These are phyloP conservation scores for Phaseolus lunatus DNA, from an alignment of 306 rosid genomes.

Conservation along the genomic window DNA sequence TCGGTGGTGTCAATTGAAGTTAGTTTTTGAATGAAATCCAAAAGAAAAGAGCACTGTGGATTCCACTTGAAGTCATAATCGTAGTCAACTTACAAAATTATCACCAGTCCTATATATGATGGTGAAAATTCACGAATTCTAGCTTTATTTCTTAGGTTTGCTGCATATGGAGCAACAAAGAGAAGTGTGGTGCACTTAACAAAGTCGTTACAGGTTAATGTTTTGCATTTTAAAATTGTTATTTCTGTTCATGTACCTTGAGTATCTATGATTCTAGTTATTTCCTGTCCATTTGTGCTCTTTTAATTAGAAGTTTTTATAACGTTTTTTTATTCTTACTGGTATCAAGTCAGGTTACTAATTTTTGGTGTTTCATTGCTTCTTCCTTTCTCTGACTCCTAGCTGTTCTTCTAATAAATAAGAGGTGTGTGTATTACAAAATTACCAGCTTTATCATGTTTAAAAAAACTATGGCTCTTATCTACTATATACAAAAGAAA, in stretches of 20 bases:
- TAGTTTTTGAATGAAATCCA: slow-evolving; percentile 42
- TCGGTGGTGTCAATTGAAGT: slow-evolving; percentile 33
- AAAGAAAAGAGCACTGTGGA: neutral
- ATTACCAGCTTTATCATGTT: slow-evolving; percentile 15
- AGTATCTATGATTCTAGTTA: neutral
- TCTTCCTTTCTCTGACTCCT: slow-evolving; percentile 9
- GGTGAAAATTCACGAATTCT: slow-evolving; percentile 35
- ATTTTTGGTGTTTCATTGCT: neutral
- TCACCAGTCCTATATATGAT: neutral
- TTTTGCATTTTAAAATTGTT: slow-evolving; percentile 32
- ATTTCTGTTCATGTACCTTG: slow-evolving; percentile 12
- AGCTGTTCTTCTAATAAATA: neutral
- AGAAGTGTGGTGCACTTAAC: slow-evolving; percentile 97
- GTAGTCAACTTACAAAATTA: neutral
- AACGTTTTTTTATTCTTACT: slow-evolving; percentile 4
- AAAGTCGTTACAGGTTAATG: slow-evolving; percentile 85
- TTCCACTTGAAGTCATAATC: neutral
- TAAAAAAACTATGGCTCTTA: neutral
- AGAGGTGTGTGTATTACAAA: neutral
- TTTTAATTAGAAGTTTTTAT: slow-evolving; percentile 10
- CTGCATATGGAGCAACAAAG: slow-evolving; percentile 99
- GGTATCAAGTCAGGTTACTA: slow-evolving; percentile 18
- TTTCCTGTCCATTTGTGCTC: slow-evolving; percentile 26
- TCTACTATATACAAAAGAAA: slow-evolving; percentile 11
- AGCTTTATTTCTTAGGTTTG: slow-evolving; percentile 66